Evolutionary conservation across 371 early-diverging fungal genomes (phyloP), one percentile per base, ranked within the genome.

Genomic region (Rhizopus arrhizus): DNA sequence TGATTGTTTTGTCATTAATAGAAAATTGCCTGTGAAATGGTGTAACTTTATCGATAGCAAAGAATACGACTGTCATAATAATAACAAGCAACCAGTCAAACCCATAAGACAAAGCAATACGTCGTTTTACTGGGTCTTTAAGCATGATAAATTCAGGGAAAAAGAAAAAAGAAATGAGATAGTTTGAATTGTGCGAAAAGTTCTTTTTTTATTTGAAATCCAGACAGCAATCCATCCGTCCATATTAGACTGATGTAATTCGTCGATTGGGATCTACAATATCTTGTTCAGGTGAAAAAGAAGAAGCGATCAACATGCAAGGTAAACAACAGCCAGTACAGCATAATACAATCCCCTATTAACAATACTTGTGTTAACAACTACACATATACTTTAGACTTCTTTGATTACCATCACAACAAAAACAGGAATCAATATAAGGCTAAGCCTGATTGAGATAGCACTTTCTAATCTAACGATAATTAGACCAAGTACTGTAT

Each of bases 351-450:
- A 88, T 42, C 0, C 84, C 69, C 78, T 77, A 61, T 28, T 15
- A 29, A 33, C 8, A 3, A 72, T 56, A 68, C 40, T 29, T 29
- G 5, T 36, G 32, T 16, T 41, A n/a, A 29, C 3, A 40, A 56
- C 29, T 40, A 29, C 16, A 53, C 28, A 40, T 3, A 16, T 16
- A 34, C 46, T 43, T 43, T 12, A 40, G 12, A 40, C 1, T 13
- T 43, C 7, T 12, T 15, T 48, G 40, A 79, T 54, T 58, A 78
- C 72, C 59, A 89, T 61, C 4, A 88, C 68, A 50, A 94, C 83
- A 64, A 94, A 92, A n/a, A 93, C 77, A 12, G 95, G 91, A 33
- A 91, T 88, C 58, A 94, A 72, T 22, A 94, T 87, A n/a, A 82
- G 69, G 0, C 86, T 78, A 45, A 87, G 73, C 11, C 73, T 70